A percentile compares a stretch with the other conserved stretches of the same genome.
phyloP scores from a whole-genome alignment of 1,284 basidiomycete species.

The Malassezia brasiliensis region DNA sequence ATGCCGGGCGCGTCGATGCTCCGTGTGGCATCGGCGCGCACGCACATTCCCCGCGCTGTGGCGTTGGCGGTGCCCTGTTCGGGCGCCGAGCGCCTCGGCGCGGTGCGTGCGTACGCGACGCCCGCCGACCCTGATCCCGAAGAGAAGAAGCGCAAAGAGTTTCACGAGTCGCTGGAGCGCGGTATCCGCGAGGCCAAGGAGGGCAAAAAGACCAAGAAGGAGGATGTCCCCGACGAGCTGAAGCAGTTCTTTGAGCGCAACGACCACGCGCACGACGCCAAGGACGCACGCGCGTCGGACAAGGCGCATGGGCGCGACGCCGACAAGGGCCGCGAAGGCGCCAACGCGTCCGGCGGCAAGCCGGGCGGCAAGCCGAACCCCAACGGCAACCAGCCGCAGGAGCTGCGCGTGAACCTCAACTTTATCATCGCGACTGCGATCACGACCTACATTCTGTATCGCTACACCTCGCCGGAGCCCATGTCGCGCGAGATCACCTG shows the following conservation, averaged over 20 bases:
- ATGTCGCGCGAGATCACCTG: constrained; percentile 81
- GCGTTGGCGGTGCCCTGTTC: not conserved
- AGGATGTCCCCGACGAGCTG: constrained; percentile 29
- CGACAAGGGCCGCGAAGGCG: constrained; percentile 20
- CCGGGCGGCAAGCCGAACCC: constrained; percentile 20
- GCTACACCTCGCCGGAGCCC: constrained; percentile 54
- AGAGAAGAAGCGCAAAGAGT: constrained; percentile 17
- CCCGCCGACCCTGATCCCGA: constrained; percentile 4
- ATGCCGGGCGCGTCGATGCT: not conserved
- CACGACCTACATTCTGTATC: constrained; percentile 62
- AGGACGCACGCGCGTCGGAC: constrained; percentile 5
- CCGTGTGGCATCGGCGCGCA: not conserved
- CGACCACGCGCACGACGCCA: constrained; percentile 16
- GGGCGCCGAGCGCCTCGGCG: not conserved
- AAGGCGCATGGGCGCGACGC: constrained; percentile 17
- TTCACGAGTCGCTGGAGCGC: constrained; percentile 30
- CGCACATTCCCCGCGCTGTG: not conserved
- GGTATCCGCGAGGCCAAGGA: constrained; percentile 35
- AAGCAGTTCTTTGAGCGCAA: constrained; percentile 35
- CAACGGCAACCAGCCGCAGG: constrained; percentile 25
- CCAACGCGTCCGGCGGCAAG: constrained; percentile 8
- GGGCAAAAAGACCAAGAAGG: constrained; percentile 19
- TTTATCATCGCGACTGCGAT: constrained; percentile 48
- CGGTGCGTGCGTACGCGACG: constrained; percentile 8
- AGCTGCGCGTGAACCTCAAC: constrained; percentile 41